phyloP scores from a whole-genome alignment of 768 basidiomycete genomes.

The Ramaria rubella region DNA sequence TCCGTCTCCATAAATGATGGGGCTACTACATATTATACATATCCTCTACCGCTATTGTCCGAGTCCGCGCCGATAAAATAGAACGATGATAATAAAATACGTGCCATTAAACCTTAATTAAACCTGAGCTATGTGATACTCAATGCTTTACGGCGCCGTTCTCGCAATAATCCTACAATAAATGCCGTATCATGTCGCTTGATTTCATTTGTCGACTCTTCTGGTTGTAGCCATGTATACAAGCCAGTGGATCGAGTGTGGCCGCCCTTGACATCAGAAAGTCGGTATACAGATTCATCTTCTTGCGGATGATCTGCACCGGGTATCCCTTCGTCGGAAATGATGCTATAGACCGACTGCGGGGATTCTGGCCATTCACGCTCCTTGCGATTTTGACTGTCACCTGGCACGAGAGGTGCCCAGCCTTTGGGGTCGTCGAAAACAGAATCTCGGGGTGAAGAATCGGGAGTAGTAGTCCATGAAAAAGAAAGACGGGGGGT shows the following conservation, averaged over 20 bases:
- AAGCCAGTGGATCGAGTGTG: too few species aligned
- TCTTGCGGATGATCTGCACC: neutral
- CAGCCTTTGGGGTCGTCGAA: too few species aligned
- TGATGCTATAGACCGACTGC: neutral
- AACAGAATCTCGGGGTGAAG: too few species aligned
- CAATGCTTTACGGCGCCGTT: neutral
- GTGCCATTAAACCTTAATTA: neutral
- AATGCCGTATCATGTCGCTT: neutral
- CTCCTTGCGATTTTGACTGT: neutral
- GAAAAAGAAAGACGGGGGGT: too few species aligned
- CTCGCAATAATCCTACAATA: neutral
- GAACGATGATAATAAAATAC: neutral
- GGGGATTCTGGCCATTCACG: neutral
- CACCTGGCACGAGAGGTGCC: too few species aligned
- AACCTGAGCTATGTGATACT: neutral
- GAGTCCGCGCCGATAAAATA: neutral
- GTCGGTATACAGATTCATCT: neutral
- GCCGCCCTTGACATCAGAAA: too few species aligned
- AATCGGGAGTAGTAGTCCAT: too few species aligned
- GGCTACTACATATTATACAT: neutral
- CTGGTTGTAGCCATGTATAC: neutral
- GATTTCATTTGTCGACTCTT: neutral
- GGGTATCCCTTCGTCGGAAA: neutral
- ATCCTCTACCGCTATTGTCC: too few species aligned
- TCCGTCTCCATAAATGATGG: neutral